These are phyloP conservation scores for Naganishia sp. DNA, from an alignment of 1,284 basidiomycete genomes.

Conservation along the genomic window DNA sequence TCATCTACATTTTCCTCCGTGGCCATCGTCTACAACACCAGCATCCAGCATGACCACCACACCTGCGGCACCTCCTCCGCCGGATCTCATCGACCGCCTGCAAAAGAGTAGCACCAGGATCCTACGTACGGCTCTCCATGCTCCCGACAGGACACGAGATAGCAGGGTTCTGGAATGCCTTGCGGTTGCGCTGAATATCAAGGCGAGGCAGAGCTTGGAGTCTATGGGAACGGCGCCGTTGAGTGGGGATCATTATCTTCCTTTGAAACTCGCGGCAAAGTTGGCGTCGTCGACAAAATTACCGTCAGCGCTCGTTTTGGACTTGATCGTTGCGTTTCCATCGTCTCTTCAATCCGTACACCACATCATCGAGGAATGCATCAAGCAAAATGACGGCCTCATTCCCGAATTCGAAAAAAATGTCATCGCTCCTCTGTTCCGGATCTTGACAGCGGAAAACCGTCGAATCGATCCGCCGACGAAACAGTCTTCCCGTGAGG, in stretches of 20 bases:
- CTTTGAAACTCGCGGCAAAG: constrained; percentile 5
- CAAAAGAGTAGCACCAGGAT: constrained; percentile 4
- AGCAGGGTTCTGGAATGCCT: constrained; percentile 5
- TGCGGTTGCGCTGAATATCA: background rate
- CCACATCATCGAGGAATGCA: constrained; percentile 7
- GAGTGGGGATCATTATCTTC: background rate
- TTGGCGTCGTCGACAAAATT: background rate
- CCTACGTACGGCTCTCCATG: background rate
- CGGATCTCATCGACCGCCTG: background rate
- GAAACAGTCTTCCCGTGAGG: constrained; percentile 3
- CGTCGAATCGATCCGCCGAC: constrained; percentile 7
- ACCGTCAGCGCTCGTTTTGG: constrained; percentile 21
- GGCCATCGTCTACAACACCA: too few species aligned
- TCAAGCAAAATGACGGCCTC: constrained; percentile 9
- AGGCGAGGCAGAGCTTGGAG: constrained; percentile 11
- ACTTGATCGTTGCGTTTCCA: constrained; percentile 32
- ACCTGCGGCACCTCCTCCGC: background rate
- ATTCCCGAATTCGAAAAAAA: constrained; percentile 14
- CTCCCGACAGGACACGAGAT: background rate
- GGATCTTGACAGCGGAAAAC: constrained; percentile 25
- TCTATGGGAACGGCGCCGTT: constrained; percentile 1
- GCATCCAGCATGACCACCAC: too few species aligned
- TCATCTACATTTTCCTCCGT: too few species aligned
- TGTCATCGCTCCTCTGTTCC: constrained; percentile 23
- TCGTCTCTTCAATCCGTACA: constrained; percentile 17